These are phyloP conservation scores for Candida montana DNA, from an alignment of 805 yeast species.

Conservation along the genomic window DNA sequence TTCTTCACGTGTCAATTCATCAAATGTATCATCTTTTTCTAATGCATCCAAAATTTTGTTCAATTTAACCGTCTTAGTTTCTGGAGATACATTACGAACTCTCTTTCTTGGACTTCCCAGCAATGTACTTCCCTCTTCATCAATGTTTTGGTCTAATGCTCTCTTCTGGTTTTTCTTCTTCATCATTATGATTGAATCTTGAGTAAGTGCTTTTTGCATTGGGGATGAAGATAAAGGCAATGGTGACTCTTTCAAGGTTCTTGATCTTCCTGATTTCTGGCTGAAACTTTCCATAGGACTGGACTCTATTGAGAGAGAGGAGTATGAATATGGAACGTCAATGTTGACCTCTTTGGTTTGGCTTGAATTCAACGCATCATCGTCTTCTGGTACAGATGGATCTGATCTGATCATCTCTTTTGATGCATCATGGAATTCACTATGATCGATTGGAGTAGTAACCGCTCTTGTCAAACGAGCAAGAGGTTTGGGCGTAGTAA, in stretches of 20 bases:
- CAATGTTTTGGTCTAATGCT: neutral
- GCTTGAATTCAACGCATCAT: neutral
- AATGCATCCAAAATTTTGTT: neutral
- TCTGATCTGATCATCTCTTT: neutral
- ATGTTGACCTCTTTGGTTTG: neutral
- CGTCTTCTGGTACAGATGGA: neutral
- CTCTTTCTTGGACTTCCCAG: slow-evolving; percentile 3
- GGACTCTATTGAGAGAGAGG: neutral
- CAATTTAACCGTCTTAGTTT: neutral
- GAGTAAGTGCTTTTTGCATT: neutral
- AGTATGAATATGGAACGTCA: slow-evolving; percentile 5
- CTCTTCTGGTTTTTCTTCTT: slow-evolving; percentile 1
- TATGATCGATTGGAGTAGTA: neutral
- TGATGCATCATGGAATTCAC: neutral
- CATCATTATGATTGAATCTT: slow-evolving; percentile 3
- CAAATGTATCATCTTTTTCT: neutral
- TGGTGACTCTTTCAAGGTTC: slow-evolving; percentile 4
- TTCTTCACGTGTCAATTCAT: neutral
- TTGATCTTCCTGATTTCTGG: neutral
- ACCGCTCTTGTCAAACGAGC: neutral
- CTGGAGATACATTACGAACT: neutral
- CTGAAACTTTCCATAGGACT: slow-evolving; percentile 5
- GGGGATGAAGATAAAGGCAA: slow-evolving; percentile 5
- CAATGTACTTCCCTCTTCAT: neutral
- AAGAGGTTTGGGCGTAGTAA: too few species aligned